Evolutionary conservation across 148 eudicot species (phyloP).

Genomic region (Rhododendron mucronatum): DNA sequence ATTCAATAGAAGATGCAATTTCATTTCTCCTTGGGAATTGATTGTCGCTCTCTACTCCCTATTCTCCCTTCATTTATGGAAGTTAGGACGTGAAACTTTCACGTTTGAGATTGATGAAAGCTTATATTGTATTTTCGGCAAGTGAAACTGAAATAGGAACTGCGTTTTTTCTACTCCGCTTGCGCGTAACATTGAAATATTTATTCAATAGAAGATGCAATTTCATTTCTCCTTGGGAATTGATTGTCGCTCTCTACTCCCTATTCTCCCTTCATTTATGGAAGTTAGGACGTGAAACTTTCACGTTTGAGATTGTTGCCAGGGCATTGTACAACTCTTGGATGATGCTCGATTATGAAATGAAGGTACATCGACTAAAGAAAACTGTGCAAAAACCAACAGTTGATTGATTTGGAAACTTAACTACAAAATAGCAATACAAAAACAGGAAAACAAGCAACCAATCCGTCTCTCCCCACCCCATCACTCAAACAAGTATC

Average conservation of each 20-base stretch:
- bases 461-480: slow-evolving; percentile 15
- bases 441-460: background rate
- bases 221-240: background rate
- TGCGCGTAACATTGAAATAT: background rate
- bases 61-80: background rate
- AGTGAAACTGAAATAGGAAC: background rate
- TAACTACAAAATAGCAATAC: background rate
- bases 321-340: background rate
- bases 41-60: background rate
- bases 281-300: background rate
- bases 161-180: background rate
- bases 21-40: background rate
- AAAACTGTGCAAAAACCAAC: background rate
- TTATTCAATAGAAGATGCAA: background rate
- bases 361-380: background rate
- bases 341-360: background rate
- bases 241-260: background rate
- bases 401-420: background rate
- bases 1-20: slow-evolving; percentile 2
- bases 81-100: background rate
- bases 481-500: slow-evolving; percentile 5
- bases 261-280: background rate
- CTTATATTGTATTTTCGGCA: background rate
- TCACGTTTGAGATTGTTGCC: background rate
- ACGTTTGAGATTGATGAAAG: background rate